Percentiles rank a stretch among this genome's conserved stretches.
Evolutionary conservation across 83 land plant species (phyloP).

Genomic region (Picea engelmannii): DNA sequence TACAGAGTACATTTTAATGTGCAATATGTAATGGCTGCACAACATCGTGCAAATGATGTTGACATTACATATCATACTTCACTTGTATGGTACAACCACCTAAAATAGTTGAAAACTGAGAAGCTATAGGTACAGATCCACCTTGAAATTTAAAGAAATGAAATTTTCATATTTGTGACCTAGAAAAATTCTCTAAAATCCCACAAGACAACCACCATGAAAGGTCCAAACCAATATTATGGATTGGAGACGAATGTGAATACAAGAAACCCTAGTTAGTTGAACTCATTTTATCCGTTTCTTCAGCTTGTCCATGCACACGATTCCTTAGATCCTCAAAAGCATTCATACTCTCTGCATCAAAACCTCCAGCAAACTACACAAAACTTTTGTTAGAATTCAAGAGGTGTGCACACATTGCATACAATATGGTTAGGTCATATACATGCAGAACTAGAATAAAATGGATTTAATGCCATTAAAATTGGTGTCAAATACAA

Average conservation of each 20-base stretch:
- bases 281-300: slow-evolving; percentile 15
- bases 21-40: neutral
- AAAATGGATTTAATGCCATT: neutral
- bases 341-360: slow-evolving; percentile 91
- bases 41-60: neutral
- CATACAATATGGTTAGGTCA: neutral
- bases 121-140: neutral
- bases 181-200: neutral
- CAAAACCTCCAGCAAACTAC: slow-evolving; percentile 99
- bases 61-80: slow-evolving; percentile 4
- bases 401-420: no score
- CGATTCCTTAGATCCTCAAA: slow-evolving; percentile 88
- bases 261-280: neutral
- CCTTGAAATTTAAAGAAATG: neutral
- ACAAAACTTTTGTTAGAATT: slow-evolving; percentile 6
- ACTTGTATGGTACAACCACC: neutral
- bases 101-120: neutral
- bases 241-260: neutral
- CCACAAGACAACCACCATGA: neutral
- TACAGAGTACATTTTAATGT: neutral
- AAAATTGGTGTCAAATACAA: neutral
- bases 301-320: slow-evolving; percentile 28
- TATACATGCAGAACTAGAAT: neutral
- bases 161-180: neutral
- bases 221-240: neutral